phyloP scores from a whole-genome alignment of 495 filamentous ascomycete species.

The Aspergillus campestris region DNA sequence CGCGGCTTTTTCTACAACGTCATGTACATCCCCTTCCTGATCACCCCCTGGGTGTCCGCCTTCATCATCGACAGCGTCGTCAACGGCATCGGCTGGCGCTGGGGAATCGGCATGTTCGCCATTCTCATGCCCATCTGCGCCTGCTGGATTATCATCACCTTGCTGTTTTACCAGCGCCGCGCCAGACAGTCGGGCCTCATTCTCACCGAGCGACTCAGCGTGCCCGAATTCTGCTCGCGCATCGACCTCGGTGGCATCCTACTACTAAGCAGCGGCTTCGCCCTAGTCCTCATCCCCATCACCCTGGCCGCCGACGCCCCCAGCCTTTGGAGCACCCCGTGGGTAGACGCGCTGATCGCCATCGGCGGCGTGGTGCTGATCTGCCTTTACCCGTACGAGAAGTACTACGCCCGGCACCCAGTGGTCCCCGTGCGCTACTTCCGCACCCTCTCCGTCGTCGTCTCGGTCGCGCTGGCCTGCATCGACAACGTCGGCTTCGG shows the following conservation, averaged over 20 bases:
- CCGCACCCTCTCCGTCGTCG: slow-evolving; percentile 28
- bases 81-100: slow-evolving; percentile 40
- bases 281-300: slow-evolving; percentile 29
- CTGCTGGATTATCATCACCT: slow-evolving; percentile 37
- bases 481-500: slow-evolving; percentile 34
- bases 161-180: slow-evolving; percentile 32
- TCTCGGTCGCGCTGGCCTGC: slow-evolving; percentile 28
- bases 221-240: slow-evolving; percentile 37
- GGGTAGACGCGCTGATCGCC: slow-evolving; percentile 34
- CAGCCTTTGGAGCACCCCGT: slow-evolving; percentile 34
- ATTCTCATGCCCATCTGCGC: slow-evolving; percentile 41
- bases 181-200: slow-evolving; percentile 28
- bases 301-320: slow-evolving; percentile 31
- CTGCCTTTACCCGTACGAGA: slow-evolving; percentile 35
- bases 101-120: slow-evolving; percentile 44
- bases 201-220: slow-evolving; percentile 19
- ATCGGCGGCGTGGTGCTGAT: slow-evolving; percentile 27
- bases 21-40: slow-evolving; percentile 37
- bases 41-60: slow-evolving; percentile 37
- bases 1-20: slow-evolving; percentile 37
- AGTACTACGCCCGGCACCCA: slow-evolving; percentile 32
- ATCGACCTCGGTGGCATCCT: slow-evolving; percentile 37
- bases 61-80: slow-evolving; percentile 39
- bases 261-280: slow-evolving; percentile 31
- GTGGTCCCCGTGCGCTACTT: slow-evolving; percentile 39